Base-by-base conservation (phyloP, 2,329 filamentous ascomycete species). In the Talaromyces islandicus region DNA sequence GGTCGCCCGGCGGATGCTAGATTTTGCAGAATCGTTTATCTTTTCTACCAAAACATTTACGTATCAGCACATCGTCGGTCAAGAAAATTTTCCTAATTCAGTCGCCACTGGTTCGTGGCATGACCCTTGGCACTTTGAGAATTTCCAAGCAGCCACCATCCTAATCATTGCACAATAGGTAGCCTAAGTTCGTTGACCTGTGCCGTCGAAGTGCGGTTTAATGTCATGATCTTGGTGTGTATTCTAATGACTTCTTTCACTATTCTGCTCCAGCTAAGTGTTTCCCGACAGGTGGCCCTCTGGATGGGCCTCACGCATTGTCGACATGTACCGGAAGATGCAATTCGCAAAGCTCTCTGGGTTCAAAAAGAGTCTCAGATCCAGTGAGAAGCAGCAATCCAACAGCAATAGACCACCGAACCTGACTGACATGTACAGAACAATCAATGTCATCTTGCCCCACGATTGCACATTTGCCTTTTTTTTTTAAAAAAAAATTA, bases 401-500 rank as follows among this genome's bases (percentile, higher is more conserved):
- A 12, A 35, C 30, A 5, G 14, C 30, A 35, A 35, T 35, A 35
- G 11, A 35, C 12, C 30, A 35, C 5, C 9, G 3, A 54, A n/a
- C n/a, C n/a, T n/a, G n/a, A 7, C 48, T 61, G n/a, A 57, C 19
- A 38, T 21, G 17, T 30, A 38, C 58, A 79, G 77, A 17, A 73
- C 74, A 3, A 73, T 78, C 29, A 71, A 67, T 38, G 68, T 74
- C 4, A 71, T 80, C n/a, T 72, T 71, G 0, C 67, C 77, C 4
- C 66, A 79, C 10, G 77, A 80, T 63, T 77, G 72, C 53, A 77
- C 77, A 7, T 77, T 79, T 59, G 72, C 69, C 1, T 79, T 80
- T 61, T 80, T 73, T 60, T 72, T n/a, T n/a, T n/a, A n/a, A n/a
- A n/a, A n/a, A n/a, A 75, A 43, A 79, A 80, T 53, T 78, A 75